These are phyloP conservation scores for Aspergillus heteromorphus DNA, from an alignment of 495 filamentous ascomycete species.

Conservation along the genomic window DNA sequence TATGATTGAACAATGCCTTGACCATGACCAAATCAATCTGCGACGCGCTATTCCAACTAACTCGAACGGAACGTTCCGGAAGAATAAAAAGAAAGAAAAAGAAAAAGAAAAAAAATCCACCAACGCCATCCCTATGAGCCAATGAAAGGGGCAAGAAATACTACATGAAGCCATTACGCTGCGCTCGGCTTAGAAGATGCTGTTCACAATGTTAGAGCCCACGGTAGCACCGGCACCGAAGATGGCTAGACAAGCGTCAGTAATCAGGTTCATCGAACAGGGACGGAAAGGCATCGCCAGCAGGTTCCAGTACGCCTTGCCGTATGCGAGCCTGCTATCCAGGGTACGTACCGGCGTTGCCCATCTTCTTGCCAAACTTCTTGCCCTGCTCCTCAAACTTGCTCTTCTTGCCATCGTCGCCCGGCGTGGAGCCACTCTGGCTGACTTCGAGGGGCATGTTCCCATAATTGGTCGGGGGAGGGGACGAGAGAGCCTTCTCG, in stretches of 20 bases:
- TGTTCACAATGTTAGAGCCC: constrained; percentile 86
- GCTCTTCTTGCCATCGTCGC: constrained; percentile 26
- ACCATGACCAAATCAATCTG: not conserved
- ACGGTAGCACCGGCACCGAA: constrained; percentile 87
- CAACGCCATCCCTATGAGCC: constrained; percentile 28
- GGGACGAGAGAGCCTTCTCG: constrained; percentile 32
- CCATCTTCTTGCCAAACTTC: constrained; percentile 54
- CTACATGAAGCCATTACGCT: not conserved
- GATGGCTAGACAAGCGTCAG: constrained; percentile 41
- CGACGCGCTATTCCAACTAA: not conserved
- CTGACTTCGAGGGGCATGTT: constrained; percentile 51
- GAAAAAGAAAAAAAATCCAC: constrained; percentile 18
- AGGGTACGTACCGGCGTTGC: constrained; percentile 46
- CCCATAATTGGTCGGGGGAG: constrained; percentile 42
- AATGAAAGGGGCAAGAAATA: constrained; percentile 2
- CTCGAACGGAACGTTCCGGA: not conserved
- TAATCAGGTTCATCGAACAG: not conserved
- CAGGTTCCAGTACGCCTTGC: not conserved
- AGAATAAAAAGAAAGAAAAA: constrained; percentile 3
- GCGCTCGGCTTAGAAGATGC: constrained; percentile 62
- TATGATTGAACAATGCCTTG: not conserved
- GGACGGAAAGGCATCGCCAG: not conserved
- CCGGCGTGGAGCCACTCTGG: constrained; percentile 32
- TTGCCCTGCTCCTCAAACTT: constrained; percentile 51
- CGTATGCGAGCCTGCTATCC: not conserved